phyloP scores from a whole-genome alignment of 805 yeast genomes.

The Hanseniaspora valbyensis region DNA sequence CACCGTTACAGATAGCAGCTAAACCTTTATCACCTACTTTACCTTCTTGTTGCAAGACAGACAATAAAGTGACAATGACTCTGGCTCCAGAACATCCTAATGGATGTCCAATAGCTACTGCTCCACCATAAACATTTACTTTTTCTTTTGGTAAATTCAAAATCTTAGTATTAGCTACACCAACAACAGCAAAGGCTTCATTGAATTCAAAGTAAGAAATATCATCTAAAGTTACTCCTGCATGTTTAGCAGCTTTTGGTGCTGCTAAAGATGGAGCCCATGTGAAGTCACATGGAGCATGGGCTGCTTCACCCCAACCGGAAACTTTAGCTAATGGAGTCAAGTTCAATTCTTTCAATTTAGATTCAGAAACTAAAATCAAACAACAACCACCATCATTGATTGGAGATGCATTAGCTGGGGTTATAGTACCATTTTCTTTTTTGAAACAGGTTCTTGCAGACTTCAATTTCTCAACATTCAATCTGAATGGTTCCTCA shows the following conservation, averaged over 20 bases:
- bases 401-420: constrained; percentile 90
- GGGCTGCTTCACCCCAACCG: constrained; percentile 99
- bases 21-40: constrained; percentile 65
- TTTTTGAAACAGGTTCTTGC: constrained; percentile 93
- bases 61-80: constrained; percentile 72
- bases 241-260: constrained; percentile 90
- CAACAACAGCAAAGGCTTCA: constrained; percentile 96
- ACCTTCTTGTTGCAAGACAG: constrained; percentile 71
- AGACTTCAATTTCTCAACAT: constrained; percentile 60
- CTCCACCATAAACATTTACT: constrained; percentile 88
- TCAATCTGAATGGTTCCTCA: constrained; percentile 72
- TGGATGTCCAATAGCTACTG: constrained; percentile 92
- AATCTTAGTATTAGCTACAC: constrained; percentile 74
- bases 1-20: constrained; percentile 98
- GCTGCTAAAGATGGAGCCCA: constrained; percentile 91
- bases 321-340: constrained; percentile 79
- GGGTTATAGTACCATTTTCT: constrained; percentile 93
- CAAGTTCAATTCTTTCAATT: constrained; percentile 73
- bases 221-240: constrained; percentile 50
- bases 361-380: constrained; percentile 70
- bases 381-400: constrained; percentile 98
- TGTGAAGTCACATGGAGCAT: constrained; percentile 88
- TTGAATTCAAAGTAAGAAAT: constrained; percentile 90
- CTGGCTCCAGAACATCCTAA: constrained; percentile 95
- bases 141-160: constrained; percentile 52